Conservation (phyloP, 78 protist species). For the Speleostelium caveatum region DNA sequence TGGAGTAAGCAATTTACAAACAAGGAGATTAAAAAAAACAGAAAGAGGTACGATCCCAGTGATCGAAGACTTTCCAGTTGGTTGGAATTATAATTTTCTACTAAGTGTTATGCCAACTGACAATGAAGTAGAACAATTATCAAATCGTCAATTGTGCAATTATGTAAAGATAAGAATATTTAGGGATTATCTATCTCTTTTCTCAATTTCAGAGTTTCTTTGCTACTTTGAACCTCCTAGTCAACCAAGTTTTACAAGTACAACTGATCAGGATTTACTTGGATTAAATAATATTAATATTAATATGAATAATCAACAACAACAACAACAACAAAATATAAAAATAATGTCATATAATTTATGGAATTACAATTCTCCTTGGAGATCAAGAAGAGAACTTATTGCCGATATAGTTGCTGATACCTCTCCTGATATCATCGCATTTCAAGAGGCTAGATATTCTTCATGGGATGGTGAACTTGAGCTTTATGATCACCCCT, state of each 20-base stretch:
- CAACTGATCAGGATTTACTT: no score
- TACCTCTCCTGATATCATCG: conserved; percentile 33
- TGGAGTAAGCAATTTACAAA: background rate
- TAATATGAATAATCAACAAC: no score
- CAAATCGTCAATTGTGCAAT: background rate
- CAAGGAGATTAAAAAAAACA: background rate
- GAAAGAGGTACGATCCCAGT: background rate
- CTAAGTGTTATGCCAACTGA: background rate
- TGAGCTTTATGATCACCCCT: background rate
- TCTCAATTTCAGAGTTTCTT: background rate
- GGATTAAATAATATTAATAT: no score
- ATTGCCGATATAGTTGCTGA: conserved; percentile 19
- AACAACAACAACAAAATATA: background rate
- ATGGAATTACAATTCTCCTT: conserved; percentile 65
- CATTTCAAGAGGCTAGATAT: conserved; percentile 52
- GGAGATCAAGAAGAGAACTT: conserved; percentile 31
- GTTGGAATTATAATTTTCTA: background rate
- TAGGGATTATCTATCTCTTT: background rate
- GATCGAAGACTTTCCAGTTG: conserved; percentile 1
- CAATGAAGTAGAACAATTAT: background rate
- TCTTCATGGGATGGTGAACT: conserved; percentile 32
- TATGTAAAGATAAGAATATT: background rate
- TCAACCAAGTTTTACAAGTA: background rate
- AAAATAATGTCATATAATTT: conserved; percentile 45
- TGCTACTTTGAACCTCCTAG: background rate